Evolutionary conservation across 331 rosid species (phyloP), one percentile per base, ranked within the genome.

Genomic region (Saraca asoca): DNA sequence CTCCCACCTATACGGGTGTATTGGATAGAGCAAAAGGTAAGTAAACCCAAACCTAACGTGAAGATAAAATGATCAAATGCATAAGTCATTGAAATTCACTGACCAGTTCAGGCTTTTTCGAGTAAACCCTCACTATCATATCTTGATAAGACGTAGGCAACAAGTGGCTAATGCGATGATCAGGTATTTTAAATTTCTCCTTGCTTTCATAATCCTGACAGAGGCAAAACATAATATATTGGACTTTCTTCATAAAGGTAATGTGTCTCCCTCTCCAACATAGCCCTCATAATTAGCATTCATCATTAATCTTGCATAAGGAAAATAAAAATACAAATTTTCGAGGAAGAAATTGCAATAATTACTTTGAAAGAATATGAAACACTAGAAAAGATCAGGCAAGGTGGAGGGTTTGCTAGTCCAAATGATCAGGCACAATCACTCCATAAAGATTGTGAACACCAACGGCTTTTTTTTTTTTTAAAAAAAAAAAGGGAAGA

Each of bases 21-120:
- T 48, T 19, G 55, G 45, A 33, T 56, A 73, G 55, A 68, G 64
- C 37, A 73, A 29, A 68, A 76, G 58, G 49, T 53, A 17, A 60
- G 51, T 14, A 31, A 53, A 43, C 42, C 13, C 63, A 50, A 17
- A 20, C 16, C 5, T 13, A 29, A 16, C 4, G 37, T 56, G 43
- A 45, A 17, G 53, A 66, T 7, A 68, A 38, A 10, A 44, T 42
- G 55, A 59, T 67, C 20, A 68, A 64, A 68, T 2, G 34, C 42
- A 33, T 9, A 70, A 8, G 61, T 42, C 51, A 50, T 46, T 66
- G 54, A 15, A 34, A 33, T 65, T 17, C 57, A 81, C 94, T 65
- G 42, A 93, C 98, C 97, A 93, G 71, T 76, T 93, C 95, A 19
- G 98, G 96, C 82, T 79, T 93, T 79, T 93, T 93, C 56, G 98